Evolutionary conservation across 805 yeast species (phyloP).

Genomic region (Jamesozyma gamospora): DNA sequence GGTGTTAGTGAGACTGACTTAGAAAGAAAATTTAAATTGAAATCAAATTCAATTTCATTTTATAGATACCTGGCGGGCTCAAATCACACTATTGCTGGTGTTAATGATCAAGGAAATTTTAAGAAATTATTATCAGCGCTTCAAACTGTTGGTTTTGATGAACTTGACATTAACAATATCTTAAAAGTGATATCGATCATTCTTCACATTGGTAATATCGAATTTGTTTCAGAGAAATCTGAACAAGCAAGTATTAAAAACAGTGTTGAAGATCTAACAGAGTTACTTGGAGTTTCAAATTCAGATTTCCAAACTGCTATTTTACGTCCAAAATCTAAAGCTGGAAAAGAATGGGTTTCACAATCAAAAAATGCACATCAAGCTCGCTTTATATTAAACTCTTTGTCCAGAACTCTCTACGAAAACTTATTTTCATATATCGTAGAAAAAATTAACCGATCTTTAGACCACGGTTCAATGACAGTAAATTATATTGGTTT

Average conservation of each 20-base stretch:
- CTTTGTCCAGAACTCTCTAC: conserved; percentile 77
- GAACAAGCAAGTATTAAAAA: conserved; percentile 67
- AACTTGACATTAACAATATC: conserved; percentile 45
- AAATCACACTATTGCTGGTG: conserved; percentile 52
- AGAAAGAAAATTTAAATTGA: conserved; percentile 34
- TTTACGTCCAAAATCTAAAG: conserved; percentile 74
- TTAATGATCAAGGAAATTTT: conserved; percentile 69
- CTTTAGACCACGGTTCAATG: conserved; percentile 39
- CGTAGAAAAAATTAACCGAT: conserved; percentile 65
- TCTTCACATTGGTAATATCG: conserved; percentile 77
- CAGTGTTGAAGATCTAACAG: conserved; percentile 39
- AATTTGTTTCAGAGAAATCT: conserved; percentile 52
- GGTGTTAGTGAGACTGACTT: conserved; percentile 47
- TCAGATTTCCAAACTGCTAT: conserved; percentile 49
- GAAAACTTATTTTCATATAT: conserved; percentile 74
- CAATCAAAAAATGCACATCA: conserved; percentile 74
- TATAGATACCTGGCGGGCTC: conserved; percentile 46
- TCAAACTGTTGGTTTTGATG: conserved; percentile 58
- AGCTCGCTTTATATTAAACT: conserved; percentile 73
- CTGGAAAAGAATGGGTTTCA: conserved; percentile 78
- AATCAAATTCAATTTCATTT: conserved; percentile 16
- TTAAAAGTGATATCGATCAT: conserved; percentile 64
- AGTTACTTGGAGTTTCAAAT: conserved; percentile 50
- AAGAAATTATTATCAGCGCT: conserved; percentile 55
- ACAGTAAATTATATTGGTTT: conserved; percentile 74